Conservation (phyloP, 805 yeast species). For the Pichia heedii region DNA sequence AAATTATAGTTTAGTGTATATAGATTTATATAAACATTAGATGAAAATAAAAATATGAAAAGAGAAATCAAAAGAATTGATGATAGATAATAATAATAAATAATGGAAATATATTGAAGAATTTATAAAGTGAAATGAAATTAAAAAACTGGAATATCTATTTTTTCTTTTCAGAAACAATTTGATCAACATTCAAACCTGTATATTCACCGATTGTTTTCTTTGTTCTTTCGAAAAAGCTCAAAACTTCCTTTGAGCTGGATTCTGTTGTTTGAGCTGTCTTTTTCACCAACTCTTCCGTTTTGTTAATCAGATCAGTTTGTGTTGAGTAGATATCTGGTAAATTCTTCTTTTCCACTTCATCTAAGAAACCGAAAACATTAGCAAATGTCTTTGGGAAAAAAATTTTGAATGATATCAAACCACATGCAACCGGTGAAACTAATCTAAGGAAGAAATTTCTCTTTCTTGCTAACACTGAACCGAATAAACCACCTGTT, state of each 20-base stretch:
- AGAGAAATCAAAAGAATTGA: no score
- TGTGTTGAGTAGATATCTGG: slow-evolving; percentile 64
- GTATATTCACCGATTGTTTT: slow-evolving; percentile 43
- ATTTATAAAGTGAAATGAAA: neutral
- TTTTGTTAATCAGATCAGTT: slow-evolving; percentile 35
- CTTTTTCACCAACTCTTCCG: slow-evolving; percentile 35
- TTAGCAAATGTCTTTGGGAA: slow-evolving; percentile 66
- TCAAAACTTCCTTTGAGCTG: slow-evolving; percentile 30
- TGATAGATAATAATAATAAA: neutral
- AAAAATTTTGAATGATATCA: slow-evolving; percentile 56
- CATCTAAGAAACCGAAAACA: slow-evolving; percentile 48
- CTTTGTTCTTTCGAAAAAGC: slow-evolving; percentile 27
- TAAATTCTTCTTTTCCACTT: slow-evolving; percentile 46
- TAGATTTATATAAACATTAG: no score
- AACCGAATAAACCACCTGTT: slow-evolving; percentile 64
- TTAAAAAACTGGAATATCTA: slow-evolving; percentile 3
- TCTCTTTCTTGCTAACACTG: slow-evolving; percentile 62
- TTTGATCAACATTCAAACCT: slow-evolving; percentile 62
- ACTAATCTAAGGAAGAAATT: slow-evolving; percentile 44
- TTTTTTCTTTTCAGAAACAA: slow-evolving; percentile 41
- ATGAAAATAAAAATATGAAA: no score
- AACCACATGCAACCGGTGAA: slow-evolving; percentile 53
- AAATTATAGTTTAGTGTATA: no score
- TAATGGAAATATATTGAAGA: neutral
- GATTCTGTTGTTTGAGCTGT: slow-evolving; percentile 35